Conservation (phyloP, 2,329 filamentous ascomycete species). For the Diplodia corticola region DNA sequence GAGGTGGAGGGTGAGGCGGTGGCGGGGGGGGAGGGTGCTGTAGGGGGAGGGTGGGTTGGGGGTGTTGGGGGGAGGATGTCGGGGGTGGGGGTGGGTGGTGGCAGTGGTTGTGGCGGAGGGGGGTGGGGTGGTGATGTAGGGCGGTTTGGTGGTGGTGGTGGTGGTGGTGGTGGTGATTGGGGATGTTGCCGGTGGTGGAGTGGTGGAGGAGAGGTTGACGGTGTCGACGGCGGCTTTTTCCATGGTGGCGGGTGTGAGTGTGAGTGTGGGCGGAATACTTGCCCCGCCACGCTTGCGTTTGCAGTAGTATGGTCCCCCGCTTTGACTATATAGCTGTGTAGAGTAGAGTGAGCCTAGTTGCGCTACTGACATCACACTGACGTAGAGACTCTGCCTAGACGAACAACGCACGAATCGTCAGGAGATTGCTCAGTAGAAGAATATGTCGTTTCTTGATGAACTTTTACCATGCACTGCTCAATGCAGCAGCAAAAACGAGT, state of each 20-base stretch:
- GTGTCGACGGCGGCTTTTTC: too few species aligned
- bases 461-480: background rate
- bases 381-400: background rate
- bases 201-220: too few species aligned
- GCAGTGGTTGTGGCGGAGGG: too few species aligned
- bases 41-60: background rate
- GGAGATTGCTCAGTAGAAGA: background rate
- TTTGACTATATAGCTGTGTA: background rate
- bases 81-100: background rate
- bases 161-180: too few species aligned
- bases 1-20: background rate
- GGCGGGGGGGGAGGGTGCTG: background rate
- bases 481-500: background rate
- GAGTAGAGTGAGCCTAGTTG: background rate
- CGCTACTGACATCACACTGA: background rate
- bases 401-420: too few species aligned
- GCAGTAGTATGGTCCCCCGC: background rate
- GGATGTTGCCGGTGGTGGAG: too few species aligned
- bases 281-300: background rate
- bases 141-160: too few species aligned
- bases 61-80: too few species aligned
- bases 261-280: too few species aligned
- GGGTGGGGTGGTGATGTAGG: too few species aligned
- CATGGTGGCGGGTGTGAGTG: too few species aligned
- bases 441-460: too few species aligned